Percentiles rank a stretch among this genome's conserved stretches.
phyloP scores from a whole-genome alignment of 2,329 filamentous ascomycete genomes.

The Ophiocordyceps australis region DNA sequence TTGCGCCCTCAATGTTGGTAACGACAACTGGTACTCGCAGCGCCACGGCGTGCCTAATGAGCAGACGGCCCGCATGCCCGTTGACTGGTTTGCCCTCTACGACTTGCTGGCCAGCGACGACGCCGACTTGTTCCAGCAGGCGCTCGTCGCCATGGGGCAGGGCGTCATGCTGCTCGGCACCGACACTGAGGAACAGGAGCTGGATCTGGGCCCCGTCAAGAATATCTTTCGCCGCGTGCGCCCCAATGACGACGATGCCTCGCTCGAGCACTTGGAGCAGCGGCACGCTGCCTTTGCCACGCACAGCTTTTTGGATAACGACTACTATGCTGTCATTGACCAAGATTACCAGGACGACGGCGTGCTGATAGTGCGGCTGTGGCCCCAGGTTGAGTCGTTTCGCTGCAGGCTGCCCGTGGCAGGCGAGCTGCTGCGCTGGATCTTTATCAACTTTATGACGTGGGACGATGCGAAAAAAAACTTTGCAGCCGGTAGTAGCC shows the following conservation, averaged over 20 bases:
- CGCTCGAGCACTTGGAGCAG: background rate
- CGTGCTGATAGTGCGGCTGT: constrained; percentile 1
- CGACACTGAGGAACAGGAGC: background rate
- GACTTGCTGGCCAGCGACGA: background rate
- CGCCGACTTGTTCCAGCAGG: background rate
- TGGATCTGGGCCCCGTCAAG: background rate
- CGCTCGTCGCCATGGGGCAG: constrained; percentile 1
- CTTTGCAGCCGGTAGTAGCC: constrained; percentile 3
- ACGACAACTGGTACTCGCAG: constrained; percentile 2
- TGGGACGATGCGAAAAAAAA: constrained; percentile 2
- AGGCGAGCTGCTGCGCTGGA: constrained; percentile 2
- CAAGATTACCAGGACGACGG: constrained; percentile 1
- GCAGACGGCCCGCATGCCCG: background rate
- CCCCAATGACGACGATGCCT: background rate
- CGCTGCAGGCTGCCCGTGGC: constrained; percentile 1
- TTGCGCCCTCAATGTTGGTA: constrained; percentile 1
- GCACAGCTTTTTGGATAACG: background rate
- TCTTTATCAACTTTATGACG: constrained; percentile 2
- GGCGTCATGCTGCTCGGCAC: constrained; percentile 1
- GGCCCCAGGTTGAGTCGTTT: constrained; percentile 1
- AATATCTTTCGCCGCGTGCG: background rate
- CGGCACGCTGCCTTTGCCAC: constrained; percentile 1
- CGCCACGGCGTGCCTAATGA: background rate
- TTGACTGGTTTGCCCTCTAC: constrained; percentile 1
- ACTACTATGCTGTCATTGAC: constrained; percentile 1